These are phyloP conservation scores for Paralagenidium karlingii DNA, from an alignment of 352 stramenopile genomes.

Conservation along the genomic window DNA sequence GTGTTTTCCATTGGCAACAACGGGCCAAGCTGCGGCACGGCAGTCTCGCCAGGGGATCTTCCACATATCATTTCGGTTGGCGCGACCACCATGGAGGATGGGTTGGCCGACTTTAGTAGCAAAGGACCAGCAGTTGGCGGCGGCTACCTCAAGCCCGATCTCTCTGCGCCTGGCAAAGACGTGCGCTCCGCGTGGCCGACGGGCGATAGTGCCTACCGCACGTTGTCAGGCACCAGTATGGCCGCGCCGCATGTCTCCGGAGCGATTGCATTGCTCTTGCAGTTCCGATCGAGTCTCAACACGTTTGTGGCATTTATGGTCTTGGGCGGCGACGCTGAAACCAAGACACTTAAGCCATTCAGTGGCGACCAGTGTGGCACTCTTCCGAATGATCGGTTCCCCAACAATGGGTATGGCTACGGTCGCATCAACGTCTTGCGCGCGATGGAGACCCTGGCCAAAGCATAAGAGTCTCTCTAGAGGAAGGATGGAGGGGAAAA, in stretches of 20 bases:
- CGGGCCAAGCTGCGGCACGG: constrained; percentile 13
- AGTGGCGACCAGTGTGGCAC: too few relatives aligned
- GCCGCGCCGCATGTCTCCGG: constrained; percentile 28
- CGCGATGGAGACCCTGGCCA: background rate
- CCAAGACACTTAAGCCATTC: too few relatives aligned
- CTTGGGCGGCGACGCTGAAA: too few relatives aligned
- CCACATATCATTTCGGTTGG: constrained; percentile 20
- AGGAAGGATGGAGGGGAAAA: too few relatives aligned
- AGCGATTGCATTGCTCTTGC: constrained; percentile 34
- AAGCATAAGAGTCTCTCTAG: too few relatives aligned
- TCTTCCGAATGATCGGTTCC: too few relatives aligned
- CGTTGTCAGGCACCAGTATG: constrained; percentile 43
- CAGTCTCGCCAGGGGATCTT: constrained; percentile 22
- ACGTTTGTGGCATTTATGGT: too few relatives aligned
- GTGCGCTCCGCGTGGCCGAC: constrained; percentile 24
- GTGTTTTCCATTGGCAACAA: constrained; percentile 39
- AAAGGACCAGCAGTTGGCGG: constrained; percentile 18
- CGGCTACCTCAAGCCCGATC: constrained; percentile 28
- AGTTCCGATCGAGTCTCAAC: too few relatives aligned
- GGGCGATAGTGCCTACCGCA: constrained; percentile 15
- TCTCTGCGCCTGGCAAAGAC: constrained; percentile 18
- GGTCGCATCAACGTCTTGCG: constrained; percentile 7
- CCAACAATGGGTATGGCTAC: constrained; percentile 25
- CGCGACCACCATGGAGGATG: constrained; percentile 15
- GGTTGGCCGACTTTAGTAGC: constrained; percentile 23